Conservation (phyloP, 2,329 filamentous ascomycete genomes). For the Emergomyces orientalis region DNA sequence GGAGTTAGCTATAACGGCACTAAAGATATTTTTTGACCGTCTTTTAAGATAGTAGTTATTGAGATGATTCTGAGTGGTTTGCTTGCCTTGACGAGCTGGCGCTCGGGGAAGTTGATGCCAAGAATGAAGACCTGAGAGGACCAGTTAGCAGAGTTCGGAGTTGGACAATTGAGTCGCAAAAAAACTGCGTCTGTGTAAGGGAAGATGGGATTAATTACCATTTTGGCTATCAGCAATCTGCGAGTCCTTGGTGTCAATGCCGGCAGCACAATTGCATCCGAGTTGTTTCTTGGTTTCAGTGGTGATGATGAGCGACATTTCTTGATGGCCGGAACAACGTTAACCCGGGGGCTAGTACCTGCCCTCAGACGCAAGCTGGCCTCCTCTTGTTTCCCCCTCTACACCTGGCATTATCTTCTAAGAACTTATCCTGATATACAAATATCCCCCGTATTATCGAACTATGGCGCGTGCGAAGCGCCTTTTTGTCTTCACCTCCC, state of each 20-base stretch:
- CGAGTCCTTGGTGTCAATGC: background rate
- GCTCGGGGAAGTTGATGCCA: slow-evolving; percentile 76
- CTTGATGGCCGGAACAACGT: slow-evolving; percentile 9
- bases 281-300: background rate
- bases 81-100: slow-evolving; percentile 68
- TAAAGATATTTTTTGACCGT: background rate
- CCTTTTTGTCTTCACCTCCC: slow-evolving; percentile 59
- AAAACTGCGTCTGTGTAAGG: background rate
- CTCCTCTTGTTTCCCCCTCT: slow-evolving; percentile 9
- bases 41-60: background rate
- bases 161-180: background rate
- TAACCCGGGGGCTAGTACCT: background rate
- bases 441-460: background rate
- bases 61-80: background rate
- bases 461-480: slow-evolving; percentile 66
- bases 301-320: background rate
- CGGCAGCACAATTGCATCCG: background rate
- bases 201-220: slow-evolving; percentile 20
- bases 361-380: slow-evolving; percentile 32
- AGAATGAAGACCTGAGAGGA: slow-evolving; percentile 67
- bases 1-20: background rate
- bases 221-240: slow-evolving; percentile 17
- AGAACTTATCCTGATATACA: background rate
- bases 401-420: background rate
- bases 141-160: background rate